Evolutionary conservation across 495 filamentous ascomycete genomes (phyloP), one percentile per base, ranked within the genome.

Genomic region (Penicillium mononematosum): DNA sequence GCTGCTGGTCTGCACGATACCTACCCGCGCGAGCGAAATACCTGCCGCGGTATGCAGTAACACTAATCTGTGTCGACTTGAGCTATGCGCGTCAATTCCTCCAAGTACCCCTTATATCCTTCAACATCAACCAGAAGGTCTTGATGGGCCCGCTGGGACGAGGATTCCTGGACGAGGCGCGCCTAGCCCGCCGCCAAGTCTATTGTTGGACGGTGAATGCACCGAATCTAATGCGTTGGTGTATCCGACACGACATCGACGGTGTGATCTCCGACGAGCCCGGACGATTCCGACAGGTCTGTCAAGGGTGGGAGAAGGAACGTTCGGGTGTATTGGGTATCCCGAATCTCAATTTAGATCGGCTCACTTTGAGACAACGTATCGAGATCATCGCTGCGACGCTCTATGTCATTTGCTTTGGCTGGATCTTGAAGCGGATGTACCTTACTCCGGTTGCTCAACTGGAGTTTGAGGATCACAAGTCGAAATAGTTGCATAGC

Each of bases 181-280:
- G 76, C 43, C 67, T 70, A 51, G 70, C 75, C 6, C 74, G 76
- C 17, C 81, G 88, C 19, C 76, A 78, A 12, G 70, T 96, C 8
- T 88, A 84, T 63, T 75, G 83, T 1, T 98, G 92, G 92, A 96
- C 93, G 0, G 89, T 96, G 20, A 95, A 97, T 60, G 82, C 86
- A 4, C 79, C 81, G 50, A 68, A 72, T 12, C 76, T 81, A 66
- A 96, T 96, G 91, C 75, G 82, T 62, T 93, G 89, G 88, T 74
- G 81, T 45, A 80, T 87, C 29, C 69, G 72, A 22, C 67, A 77
- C 12, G 63, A 65, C n/a, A 64, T 85, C 0, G 81, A 85, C 55
- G 83, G 80, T 0, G 75, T 85, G 1, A 78, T 86, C 27, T 85
- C 83, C 14, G 84, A 88, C 54, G 75, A 86, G 43, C 83, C 82